Evolutionary conservation across 345 rosid genomes (phyloP).

Genomic region (Euphorbia peplus): DNA sequence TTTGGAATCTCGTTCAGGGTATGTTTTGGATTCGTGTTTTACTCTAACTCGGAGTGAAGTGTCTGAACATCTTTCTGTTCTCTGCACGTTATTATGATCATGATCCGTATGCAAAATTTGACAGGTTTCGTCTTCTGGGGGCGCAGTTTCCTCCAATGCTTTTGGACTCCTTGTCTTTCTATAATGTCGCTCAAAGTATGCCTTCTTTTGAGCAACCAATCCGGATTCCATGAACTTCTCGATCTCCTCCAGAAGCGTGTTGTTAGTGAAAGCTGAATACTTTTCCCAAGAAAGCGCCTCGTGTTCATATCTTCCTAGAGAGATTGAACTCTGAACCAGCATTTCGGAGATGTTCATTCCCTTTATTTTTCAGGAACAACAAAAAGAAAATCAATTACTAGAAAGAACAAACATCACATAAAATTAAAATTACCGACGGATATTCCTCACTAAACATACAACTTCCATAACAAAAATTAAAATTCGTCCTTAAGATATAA

Average conservation of each 20-base stretch:
- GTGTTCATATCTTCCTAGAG: conserved; percentile 23
- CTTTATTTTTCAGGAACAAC: conserved; percentile 6
- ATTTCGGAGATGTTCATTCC: conserved; percentile 3
- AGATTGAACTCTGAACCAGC: conserved; percentile 21
- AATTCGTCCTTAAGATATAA: no score
- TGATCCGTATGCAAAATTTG: conserved; percentile 6
- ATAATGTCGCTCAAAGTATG: conserved; percentile 31
- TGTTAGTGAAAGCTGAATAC: conserved; percentile 25
- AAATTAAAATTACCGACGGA: background rate
- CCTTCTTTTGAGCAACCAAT: conserved; percentile 32
- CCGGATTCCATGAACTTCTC: conserved; percentile 25
- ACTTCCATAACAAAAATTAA: no score
- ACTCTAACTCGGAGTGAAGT: background rate
- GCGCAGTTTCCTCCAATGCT: no score
- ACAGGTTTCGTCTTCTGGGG: background rate
- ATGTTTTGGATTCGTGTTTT: background rate
- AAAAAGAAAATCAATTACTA: background rate
- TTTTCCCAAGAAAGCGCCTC: conserved; percentile 32
- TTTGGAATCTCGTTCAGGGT: no score
- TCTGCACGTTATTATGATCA: background rate
- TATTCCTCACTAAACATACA: no score
- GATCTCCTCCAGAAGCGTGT: conserved; percentile 25
- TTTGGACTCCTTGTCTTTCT: conserved; percentile 13
- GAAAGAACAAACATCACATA: background rate
- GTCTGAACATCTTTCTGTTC: background rate